Evolutionary conservation across 495 filamentous ascomycete species (phyloP), one percentile per base, ranked within the genome.

Genomic region (Talaromyces nanjingensis): DNA sequence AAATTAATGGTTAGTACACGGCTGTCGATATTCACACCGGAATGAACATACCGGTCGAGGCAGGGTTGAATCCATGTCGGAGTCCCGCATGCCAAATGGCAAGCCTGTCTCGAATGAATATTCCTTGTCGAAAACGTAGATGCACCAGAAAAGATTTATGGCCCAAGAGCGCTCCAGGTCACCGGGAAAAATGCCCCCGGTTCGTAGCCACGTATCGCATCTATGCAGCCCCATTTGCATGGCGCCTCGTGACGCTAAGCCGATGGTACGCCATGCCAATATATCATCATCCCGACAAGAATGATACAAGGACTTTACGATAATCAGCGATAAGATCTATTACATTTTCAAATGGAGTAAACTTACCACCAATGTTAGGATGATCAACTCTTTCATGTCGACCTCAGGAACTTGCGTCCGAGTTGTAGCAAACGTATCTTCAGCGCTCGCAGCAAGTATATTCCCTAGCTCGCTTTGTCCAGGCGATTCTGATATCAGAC

Each of bases 51-150:
- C 88, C 3, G 91, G 91, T 67, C 86, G 86, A 0, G 89, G 89
- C 12, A 93, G 73, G 54, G 81, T 82, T 5, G 88, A 86, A 66
- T 93, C 91, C 69, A 96, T 89, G 71, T 93, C 90, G 6, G 86
- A 80, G 69, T 96, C 91, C 65, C 91, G 88, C 45, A 91, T 80
- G 12, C 86, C 85, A 74, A 90, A 93, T 0, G 90, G 90, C 71
- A 93, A 75, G 2, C 91, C 91, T 0, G 88, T 91, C 18, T 87
- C 87, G 65, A 96, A 93, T 59, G 86, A 89, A 87, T 88, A 93
- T 45, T 91, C 81, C 6, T 89, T 78, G 69, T 96, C 91, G 25
- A 96, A 80, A 2, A 91, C 86, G 65, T 92, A 93, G 24, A 90
- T 83, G n/a, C 87, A 84, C 91, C 91, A 96, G 70, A 93, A 96